Evolutionary conservation across 2,329 filamentous ascomycete genomes (phyloP), one percentile per base, ranked within the genome.

Genomic region (Ophiognomonia clavigignenti-juglandacearum): DNA sequence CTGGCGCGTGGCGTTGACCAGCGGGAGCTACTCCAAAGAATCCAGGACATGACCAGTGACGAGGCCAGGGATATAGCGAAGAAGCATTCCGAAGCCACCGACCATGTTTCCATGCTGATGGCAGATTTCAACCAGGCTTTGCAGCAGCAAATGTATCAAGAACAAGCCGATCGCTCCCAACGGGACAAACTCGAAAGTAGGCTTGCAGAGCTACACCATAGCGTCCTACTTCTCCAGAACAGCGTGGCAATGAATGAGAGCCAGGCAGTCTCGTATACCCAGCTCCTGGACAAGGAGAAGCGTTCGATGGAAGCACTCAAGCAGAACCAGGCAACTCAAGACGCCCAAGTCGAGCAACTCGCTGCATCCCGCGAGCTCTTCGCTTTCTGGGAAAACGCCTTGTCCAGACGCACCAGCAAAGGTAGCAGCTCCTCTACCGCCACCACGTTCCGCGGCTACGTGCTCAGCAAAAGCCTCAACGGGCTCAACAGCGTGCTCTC

Each of bases 401-500:
- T 60, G 18, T 54, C 54, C 14, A 52, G 51, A 29, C 52, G 57
- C 26, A 11, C 8, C 34, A 36, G 34, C 34, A 36, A 36, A 19
- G 18, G 13, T 2, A 49, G 4, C 39, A 51, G 4, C 48, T 52
- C 55, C 18, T 48, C 47, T 3, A 40, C 42, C 13, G 39, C 37
- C 14, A 38, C 48, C 10, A 60, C 56, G 1, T 61, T 63, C 43
- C 59, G 61, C 4, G 47, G 51, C 9, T 56, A 57, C 42, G 51
- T 64, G 7, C 51, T 61, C 22, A 50, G 57, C 34, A 54, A 56
- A 16, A 55, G 54, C n/a, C 51, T 63, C 3, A 52, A 53, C 9
- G 58, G 63, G 45, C 54, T 65, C 3, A 65, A 65, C 47, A 41
- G 36, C 7, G 48, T 61, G 1, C 52, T 59, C 7, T 49, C 50